Base-by-base conservation (phyloP, 169 alveolate genomes). In the Plasmodium vinckei region DNA sequence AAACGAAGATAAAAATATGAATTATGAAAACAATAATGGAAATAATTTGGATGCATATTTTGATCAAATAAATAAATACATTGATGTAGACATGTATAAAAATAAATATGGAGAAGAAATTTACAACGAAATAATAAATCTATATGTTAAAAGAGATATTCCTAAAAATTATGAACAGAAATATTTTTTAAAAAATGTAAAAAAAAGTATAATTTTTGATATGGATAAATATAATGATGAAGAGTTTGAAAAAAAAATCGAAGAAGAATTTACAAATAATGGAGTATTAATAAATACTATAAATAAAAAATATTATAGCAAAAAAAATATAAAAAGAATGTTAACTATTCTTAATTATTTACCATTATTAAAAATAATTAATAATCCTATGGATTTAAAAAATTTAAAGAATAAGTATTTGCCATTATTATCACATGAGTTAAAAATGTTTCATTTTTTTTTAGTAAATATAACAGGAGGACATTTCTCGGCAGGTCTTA, bases 401-500 rank as follows among this genome's bases (percentile, higher is more conserved):
- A 72, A 64, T 27, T 63, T 73, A 72, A 72, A 87, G 42, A 27
- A 15, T 15, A 17, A 57, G 25, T 73, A 70, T 44, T 72, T 87
- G 17, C 87, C 86, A 47, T 59, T 87, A 9, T 47, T 72, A 57
- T 60, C 92, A 49, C 92, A 86, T 46, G 94, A 70, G 44, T 39
- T 63, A 53, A 65, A 86, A 51, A 46, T 93, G 25, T 77, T 79
- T 68, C 67, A 87, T 17, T 67, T 92, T 46, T 93, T 94, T 73
- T 73, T 73, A 21, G 84, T 89, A 10, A 87, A 89, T 49, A 84
- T 84, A 77, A 73, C 87, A 15, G 98, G 97, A 9, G 98, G 98
- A 4, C 98, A 96, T 88, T 94, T 92, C 68, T 94, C 97, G 7
- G 92, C 97, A 49, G 77, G 92, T 51, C 77, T 96, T 42, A 96